These are phyloP conservation scores for Curvularia sp. DNA, from an alignment of 2,329 filamentous ascomycete genomes.

Conservation along the genomic window DNA sequence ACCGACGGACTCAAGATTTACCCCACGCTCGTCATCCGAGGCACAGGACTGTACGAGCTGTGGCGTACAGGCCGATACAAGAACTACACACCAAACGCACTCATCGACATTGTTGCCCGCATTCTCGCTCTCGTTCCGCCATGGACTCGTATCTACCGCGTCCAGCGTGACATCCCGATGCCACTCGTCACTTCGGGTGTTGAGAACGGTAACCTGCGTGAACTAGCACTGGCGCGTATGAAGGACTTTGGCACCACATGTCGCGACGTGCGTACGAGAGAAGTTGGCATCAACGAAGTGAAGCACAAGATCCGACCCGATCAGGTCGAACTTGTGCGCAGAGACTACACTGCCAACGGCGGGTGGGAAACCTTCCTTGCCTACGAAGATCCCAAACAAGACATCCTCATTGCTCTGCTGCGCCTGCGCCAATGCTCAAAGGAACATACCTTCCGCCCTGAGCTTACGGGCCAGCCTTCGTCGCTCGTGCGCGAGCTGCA, in stretches of 20 bases:
- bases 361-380: slow-evolving; percentile 99
- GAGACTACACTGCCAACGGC: slow-evolving; percentile 93
- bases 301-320: slow-evolving; percentile 98
- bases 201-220: slow-evolving; percentile 94
- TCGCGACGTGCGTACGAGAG: slow-evolving; percentile 92
- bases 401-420: slow-evolving; percentile 91
- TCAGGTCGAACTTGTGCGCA: slow-evolving; percentile 91
- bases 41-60: slow-evolving; percentile 93
- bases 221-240: slow-evolving; percentile 95
- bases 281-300: slow-evolving; percentile 98
- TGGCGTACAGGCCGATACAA: slow-evolving; percentile 98
- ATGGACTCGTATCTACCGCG: slow-evolving; percentile 98
- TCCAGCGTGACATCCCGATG: slow-evolving; percentile 99
- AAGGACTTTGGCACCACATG: slow-evolving; percentile 98
- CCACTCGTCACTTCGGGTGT: slow-evolving; percentile 97
- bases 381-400: slow-evolving; percentile 98
- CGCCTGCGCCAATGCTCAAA: slow-evolving; percentile 88
- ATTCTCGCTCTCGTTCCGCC: slow-evolving; percentile 93
- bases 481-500: slow-evolving; percentile 94
- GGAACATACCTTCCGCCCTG: slow-evolving; percentile 89
- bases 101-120: slow-evolving; percentile 95
- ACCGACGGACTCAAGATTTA: slow-evolving; percentile 99
- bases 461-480: slow-evolving; percentile 84
- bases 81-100: slow-evolving; percentile 96
- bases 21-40: slow-evolving; percentile 94